A percentile compares a stretch with the other conserved stretches of the same genome.
Conservation (phyloP, 805 yeast species). For the Yamadazyma philogaea region DNA sequence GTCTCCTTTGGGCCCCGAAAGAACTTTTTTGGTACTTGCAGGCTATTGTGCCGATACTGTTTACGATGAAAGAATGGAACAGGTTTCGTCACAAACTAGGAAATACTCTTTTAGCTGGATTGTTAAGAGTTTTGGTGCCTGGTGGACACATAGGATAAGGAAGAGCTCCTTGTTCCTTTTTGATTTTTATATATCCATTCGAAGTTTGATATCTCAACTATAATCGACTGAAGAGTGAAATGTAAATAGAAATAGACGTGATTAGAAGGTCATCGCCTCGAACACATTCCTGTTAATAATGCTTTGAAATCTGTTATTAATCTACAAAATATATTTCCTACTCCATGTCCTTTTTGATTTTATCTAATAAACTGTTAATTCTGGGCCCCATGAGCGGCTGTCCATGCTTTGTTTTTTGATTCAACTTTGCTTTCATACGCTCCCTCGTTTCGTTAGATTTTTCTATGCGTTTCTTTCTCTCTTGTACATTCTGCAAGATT, state of each 20-base stretch:
- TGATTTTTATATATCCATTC: slow-evolving; percentile 19
- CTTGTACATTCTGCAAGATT: slow-evolving; percentile 39
- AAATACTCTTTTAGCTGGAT: slow-evolving; percentile 22
- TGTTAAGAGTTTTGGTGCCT: slow-evolving; percentile 16
- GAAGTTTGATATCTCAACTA: not conserved
- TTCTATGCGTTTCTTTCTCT: slow-evolving; percentile 32
- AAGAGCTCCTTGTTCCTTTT: slow-evolving; percentile 30
- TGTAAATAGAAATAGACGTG: slow-evolving; percentile 2
- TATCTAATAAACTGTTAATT: slow-evolving; percentile 71
- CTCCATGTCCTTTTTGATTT: slow-evolving; percentile 46
- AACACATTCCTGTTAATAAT: not conserved
- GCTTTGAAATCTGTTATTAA: not conserved
- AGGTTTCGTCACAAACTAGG: slow-evolving; percentile 17
- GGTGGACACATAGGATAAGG: slow-evolving; percentile 35
- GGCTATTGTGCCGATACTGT: slow-evolving; percentile 83
- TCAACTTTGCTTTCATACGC: slow-evolving; percentile 38
- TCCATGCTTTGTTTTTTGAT: slow-evolving; percentile 63
- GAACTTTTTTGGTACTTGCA: slow-evolving; percentile 87
- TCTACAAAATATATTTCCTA: not conserved
- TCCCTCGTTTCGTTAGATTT: slow-evolving; percentile 39
- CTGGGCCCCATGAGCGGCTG: slow-evolving; percentile 93
- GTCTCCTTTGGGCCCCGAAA: slow-evolving; percentile 80
- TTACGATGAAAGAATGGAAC: slow-evolving; percentile 60
- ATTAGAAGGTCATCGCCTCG: not conserved
- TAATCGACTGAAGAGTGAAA: not conserved